phyloP scores from a whole-genome alignment of 2,329 filamentous ascomycete species.

The Helotiales sp. region DNA sequence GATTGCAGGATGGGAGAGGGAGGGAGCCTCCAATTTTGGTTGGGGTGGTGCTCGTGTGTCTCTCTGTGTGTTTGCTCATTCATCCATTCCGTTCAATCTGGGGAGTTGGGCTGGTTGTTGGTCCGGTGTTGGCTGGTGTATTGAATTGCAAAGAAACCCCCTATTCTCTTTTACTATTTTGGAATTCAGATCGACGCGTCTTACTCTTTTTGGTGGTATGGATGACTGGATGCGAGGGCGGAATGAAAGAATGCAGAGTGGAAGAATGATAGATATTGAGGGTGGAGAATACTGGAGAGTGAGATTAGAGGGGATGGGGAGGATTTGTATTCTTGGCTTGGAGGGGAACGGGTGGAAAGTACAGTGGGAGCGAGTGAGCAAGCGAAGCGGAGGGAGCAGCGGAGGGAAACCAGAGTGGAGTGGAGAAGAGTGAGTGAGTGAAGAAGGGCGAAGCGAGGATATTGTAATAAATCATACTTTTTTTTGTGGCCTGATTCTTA shows the following conservation, averaged over 20 bases:
- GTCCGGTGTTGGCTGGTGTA: not conserved
- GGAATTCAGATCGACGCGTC: not conserved
- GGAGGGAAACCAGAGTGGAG: not conserved
- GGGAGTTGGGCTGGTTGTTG: not conserved
- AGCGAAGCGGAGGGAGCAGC: not conserved
- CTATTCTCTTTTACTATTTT: too few species aligned
- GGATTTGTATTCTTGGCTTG: slow-evolving; percentile 1
- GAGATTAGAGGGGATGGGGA: not conserved
- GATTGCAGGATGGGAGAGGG: not conserved
- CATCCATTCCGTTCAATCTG: not conserved
- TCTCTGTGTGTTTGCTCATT: not conserved
- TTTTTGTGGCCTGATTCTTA: not conserved
- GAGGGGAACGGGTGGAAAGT: not conserved
- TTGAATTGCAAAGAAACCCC: not conserved
- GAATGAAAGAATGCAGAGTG: not conserved
- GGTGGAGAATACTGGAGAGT: too few species aligned
- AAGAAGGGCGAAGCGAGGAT: not conserved
- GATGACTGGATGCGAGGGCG: not conserved
- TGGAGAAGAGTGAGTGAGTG: not conserved
- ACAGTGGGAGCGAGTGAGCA: not conserved
- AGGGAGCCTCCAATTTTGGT: not conserved
- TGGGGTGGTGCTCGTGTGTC: not conserved
- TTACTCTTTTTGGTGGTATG: not conserved
- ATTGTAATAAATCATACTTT: slow-evolving; percentile 19
- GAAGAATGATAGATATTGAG: not conserved